A percentile compares a stretch with the other conserved stretches of the same genome.
Evolutionary conservation across 768 basidiomycete genomes (phyloP).

Genomic region (Pleurotus tuber-regium): DNA sequence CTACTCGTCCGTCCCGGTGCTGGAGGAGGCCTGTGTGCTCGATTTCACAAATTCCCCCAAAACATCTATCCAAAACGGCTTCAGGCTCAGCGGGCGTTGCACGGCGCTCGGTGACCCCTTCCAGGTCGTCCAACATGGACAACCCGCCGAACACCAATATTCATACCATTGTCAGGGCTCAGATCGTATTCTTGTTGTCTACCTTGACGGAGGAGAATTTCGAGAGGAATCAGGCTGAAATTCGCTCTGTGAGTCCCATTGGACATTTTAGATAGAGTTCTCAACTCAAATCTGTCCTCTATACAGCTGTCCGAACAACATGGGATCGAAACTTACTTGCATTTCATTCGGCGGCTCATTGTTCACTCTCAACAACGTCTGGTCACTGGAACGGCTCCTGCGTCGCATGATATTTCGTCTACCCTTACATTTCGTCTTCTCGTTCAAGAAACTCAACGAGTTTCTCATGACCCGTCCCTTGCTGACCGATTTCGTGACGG

Average conservation of each 20-base stretch:
- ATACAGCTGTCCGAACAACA: slow-evolving; percentile 92
- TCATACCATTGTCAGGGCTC: slow-evolving; percentile 91
- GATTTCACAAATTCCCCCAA: slow-evolving; percentile 35
- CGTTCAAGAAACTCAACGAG: slow-evolving; percentile 83
- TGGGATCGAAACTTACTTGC: slow-evolving; percentile 94
- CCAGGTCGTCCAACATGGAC: slow-evolving; percentile 87
- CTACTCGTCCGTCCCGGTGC: slow-evolving; percentile 40
- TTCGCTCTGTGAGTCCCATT: slow-evolving; percentile 75
- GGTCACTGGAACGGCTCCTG: slow-evolving; percentile 52
- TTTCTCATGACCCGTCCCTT: slow-evolving; percentile 86
- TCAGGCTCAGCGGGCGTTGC: slow-evolving; percentile 65
- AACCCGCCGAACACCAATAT: slow-evolving; percentile 83
- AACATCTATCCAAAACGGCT: slow-evolving; percentile 62
- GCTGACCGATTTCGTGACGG: slow-evolving; percentile 90
- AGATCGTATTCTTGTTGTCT: slow-evolving; percentile 96
- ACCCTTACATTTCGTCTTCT: slow-evolving; percentile 82
- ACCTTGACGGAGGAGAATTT: slow-evolving; percentile 98
- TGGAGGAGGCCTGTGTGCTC: slow-evolving; percentile 39
- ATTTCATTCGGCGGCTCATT: slow-evolving; percentile 96
- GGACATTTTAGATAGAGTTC: slow-evolving; percentile 13
- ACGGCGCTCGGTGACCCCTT: slow-evolving; percentile 72
- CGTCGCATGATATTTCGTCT: slow-evolving; percentile 71
- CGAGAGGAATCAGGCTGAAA: slow-evolving; percentile 90
- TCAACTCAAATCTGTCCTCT: slow-evolving; percentile 15
- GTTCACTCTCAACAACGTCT: slow-evolving; percentile 80